Evolutionary conservation across 192 early-diverging fungal species (phyloP), one percentile per base, ranked within the genome.

Genomic region (Umbelopsis isabellina): DNA sequence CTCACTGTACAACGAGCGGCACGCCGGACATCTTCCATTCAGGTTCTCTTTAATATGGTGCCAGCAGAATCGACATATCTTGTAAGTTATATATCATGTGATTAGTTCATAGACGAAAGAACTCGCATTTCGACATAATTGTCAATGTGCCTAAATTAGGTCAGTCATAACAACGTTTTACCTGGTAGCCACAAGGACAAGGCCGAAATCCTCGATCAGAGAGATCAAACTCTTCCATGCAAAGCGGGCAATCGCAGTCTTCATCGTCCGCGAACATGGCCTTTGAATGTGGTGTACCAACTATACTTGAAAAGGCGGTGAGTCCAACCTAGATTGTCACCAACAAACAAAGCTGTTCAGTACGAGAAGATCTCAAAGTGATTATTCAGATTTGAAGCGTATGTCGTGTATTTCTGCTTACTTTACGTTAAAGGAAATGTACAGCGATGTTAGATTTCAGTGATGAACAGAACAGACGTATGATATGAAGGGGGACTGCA

Each of bases 21-120:
- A 99, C 18, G 98, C 98, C 22, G 98, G 98, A 71, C 98, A 99
- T 20, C 91, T 88, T 15, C 92, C 91, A 78, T 95, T 97, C 68
- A 93, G 85, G 78, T 95, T 88, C 52, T 97, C 92, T 72, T 95
- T 95, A 78, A 99, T 97, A 77, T 95, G 96, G 75, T 99, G 92
- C 92, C 95, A 98, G 72, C 98, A 99, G 79, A 99, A 99, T 12
- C 97, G 90, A 80, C 98, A 99, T 75, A 99, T 95, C 95, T 98
- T 82, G 33, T 72, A 65, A 53, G 13, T 69, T 16, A 37, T 20
- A 47, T 51, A 68, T 21, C 47, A 69, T 37, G 33, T 46, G 25
- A 46, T 66, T 15, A 58, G 41, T 46, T 46, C 44, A 20, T 15
- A 45, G 23, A 64, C 37, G 10, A 7, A 66, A 30, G 20, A 22